phyloP scores from a whole-genome alignment of 768 basidiomycete species.

The Lactifluus volemus region DNA sequence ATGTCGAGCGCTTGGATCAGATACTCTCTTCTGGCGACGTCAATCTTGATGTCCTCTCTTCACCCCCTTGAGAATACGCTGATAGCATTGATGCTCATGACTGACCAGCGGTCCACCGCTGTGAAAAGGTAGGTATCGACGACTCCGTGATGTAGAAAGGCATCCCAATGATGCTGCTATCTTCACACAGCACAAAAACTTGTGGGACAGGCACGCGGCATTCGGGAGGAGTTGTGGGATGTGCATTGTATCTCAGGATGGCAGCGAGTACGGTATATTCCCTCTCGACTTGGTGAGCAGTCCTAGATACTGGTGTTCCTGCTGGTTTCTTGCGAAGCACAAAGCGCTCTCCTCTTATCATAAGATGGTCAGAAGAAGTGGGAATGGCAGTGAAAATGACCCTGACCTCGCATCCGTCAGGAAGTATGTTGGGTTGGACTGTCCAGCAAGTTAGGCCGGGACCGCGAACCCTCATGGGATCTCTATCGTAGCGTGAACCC shows the following conservation, averaged over 20 bases:
- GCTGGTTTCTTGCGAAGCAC: slow-evolving; percentile 24
- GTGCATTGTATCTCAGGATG: slow-evolving; percentile 63
- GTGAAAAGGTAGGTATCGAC: neutral
- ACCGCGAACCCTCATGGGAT: slow-evolving; percentile 9
- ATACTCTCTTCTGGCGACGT: neutral
- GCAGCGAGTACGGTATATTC: slow-evolving; percentile 79
- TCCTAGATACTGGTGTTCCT: slow-evolving; percentile 77
- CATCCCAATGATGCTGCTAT: slow-evolving; percentile 31
- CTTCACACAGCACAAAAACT: slow-evolving; percentile 77
- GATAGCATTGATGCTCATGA: slow-evolving; percentile 2
- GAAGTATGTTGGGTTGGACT: no score
- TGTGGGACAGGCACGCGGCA: slow-evolving; percentile 74
- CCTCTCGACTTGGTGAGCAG: slow-evolving; percentile 92
- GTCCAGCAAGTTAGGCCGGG: neutral
- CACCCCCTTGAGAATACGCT: neutral
- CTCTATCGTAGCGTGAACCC: neutral
- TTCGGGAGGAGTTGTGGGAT: slow-evolving; percentile 38
- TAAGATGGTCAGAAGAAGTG: no score
- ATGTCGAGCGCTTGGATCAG: neutral
- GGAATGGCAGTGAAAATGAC: no score
- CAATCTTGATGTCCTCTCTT: neutral
- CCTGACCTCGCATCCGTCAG: no score
- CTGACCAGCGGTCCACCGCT: neutral
- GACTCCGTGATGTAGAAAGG: neutral
- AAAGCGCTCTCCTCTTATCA: no score